phyloP scores from a whole-genome alignment of 2,329 filamentous ascomycete species.

The Cordyceps militaris region DNA sequence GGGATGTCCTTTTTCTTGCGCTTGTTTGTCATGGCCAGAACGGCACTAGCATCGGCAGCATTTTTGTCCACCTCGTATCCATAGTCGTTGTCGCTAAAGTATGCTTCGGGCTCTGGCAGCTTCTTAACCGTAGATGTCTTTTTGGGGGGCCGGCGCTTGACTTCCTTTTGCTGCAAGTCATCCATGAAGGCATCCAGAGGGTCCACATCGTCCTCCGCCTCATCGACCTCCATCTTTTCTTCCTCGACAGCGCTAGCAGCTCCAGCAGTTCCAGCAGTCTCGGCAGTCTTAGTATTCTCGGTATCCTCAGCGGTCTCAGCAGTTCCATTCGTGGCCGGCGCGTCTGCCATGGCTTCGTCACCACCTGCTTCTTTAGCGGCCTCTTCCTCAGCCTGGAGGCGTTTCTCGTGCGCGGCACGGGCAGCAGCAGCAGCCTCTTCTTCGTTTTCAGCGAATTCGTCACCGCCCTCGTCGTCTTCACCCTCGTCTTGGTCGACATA shows the following conservation, averaged over 20 bases:
- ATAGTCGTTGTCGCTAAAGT: conserved; percentile 82
- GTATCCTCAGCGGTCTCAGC: conserved; percentile 2
- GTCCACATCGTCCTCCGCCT: conserved; percentile 64
- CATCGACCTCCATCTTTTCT: conserved; percentile 52
- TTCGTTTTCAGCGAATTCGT: conserved; percentile 73
- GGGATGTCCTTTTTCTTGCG: conserved; percentile 97
- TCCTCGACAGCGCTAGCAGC: conserved; percentile 18
- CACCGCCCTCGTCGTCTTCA: conserved; percentile 67
- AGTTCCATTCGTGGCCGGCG: conserved; percentile 13
- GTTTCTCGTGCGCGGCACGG: conserved; percentile 76
- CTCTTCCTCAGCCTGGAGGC: conserved; percentile 48
- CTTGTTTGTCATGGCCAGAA: conserved; percentile 51
- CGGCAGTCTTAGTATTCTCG: too few relatives aligned
- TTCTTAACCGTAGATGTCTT: conserved; percentile 35
- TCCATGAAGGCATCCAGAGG: conserved; percentile 98
- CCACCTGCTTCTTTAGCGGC: conserved; percentile 29
- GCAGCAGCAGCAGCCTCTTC: conserved; percentile 83
- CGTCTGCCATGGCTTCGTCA: conserved; percentile 26
- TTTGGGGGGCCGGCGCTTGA: conserved; percentile 28
- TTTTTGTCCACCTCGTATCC: conserved; percentile 43
- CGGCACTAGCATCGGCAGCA: conserved; percentile 34
- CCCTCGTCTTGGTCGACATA: conserved; percentile 59
- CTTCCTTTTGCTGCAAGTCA: conserved; percentile 50
- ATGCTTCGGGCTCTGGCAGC: conserved; percentile 66
- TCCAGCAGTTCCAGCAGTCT: background rate